Base-by-base conservation (phyloP, 2,329 filamentous ascomycete genomes). In the Reticulascus tulasneorum region DNA sequence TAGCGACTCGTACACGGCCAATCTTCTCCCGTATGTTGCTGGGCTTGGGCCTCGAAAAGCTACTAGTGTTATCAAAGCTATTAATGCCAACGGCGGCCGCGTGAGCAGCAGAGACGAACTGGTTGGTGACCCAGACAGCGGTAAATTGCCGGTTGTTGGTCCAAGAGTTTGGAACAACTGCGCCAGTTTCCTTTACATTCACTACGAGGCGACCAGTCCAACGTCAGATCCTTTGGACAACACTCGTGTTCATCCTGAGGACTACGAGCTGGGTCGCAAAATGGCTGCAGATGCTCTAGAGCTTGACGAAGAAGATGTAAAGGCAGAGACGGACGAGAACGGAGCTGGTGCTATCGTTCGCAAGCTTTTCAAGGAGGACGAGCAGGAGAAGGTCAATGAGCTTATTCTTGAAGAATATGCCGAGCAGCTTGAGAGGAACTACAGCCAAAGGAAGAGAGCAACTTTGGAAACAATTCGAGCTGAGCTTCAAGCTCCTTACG, bases 211-310 rank as follows among this genome's bases (percentile, higher is more conserved):
- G n/a, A 80, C 82, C 11, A 88, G 87, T 50, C 75, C 82, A 2
- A 76, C 85, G 11, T 87, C 90, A 1, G 93, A 98, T 56, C 94
- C 94, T 40, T 73, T 98, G 18, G 93, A 98, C 63, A 94, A 93
- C 56, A 98, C 93, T 29, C 86, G 93, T 67, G 89, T 98, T 13
- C 93, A 98, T 54, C 93, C 93, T 2, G 93, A 98, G 67, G 93
- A 98, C 58, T 98, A 98, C 61, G 93, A 98, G 50, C 82, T 98
- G 44, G 93, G 89, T 31, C 86, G 91, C 50, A 98, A 98, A 66
- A 97, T 98, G 84, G 93, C 93, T 15, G 93, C 93, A 4, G 93
- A 98, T 69, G 93, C 93, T 12, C 71, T 98, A 30, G 91, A 96
- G 57, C 74, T 98, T 48, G 93, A 98, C 50, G 93, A 98, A 63